These are phyloP conservation scores for Penicillium polonicum DNA, from an alignment of 2,329 filamentous ascomycete species.

Conservation along the genomic window DNA sequence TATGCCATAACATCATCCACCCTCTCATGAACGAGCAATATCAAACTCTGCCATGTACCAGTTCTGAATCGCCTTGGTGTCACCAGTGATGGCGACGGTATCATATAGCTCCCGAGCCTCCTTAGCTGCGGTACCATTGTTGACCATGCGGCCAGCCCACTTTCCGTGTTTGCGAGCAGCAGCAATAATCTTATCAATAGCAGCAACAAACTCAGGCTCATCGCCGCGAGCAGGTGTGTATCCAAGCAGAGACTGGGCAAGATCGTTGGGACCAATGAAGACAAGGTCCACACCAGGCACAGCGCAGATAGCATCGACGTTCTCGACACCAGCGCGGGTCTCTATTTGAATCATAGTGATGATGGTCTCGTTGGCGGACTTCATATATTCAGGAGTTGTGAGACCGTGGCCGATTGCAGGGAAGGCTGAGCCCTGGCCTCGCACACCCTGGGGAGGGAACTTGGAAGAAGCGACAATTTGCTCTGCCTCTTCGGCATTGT, in stretches of 20 bases:
- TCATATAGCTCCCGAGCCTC: slow-evolving; percentile 42
- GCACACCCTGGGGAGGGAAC: slow-evolving; percentile 32
- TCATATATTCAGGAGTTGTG: slow-evolving; percentile 34
- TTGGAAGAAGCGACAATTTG: slow-evolving; percentile 28
- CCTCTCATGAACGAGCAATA: slow-evolving; percentile 37
- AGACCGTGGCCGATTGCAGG: slow-evolving; percentile 36
- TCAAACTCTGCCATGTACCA: slow-evolving; percentile 49
- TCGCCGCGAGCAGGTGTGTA: slow-evolving; percentile 56
- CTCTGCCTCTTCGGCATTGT: slow-evolving; percentile 51
- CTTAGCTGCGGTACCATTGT: slow-evolving; percentile 47
- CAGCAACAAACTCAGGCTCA: slow-evolving; percentile 58
- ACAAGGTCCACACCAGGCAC: slow-evolving; percentile 41
- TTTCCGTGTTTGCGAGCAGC: slow-evolving; percentile 63
- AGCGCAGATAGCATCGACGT: slow-evolving; percentile 42
- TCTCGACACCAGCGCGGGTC: slow-evolving; percentile 39
- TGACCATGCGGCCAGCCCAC: slow-evolving; percentile 58
- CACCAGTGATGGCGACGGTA: slow-evolving; percentile 48
- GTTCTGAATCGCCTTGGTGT: slow-evolving; percentile 51
- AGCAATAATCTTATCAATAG: slow-evolving; percentile 58
- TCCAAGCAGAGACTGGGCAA: slow-evolving; percentile 55
- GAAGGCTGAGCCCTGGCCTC: slow-evolving; percentile 32
- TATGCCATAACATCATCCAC: not conserved
- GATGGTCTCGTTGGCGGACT: slow-evolving; percentile 35
- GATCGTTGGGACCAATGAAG: slow-evolving; percentile 37
- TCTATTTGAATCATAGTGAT: slow-evolving; percentile 43